A percentile compares a stretch with the other conserved stretches of the same genome.
phyloP scores from a whole-genome alignment of 176 grass and related monocot genomes.

The Musa beccarii region DNA sequence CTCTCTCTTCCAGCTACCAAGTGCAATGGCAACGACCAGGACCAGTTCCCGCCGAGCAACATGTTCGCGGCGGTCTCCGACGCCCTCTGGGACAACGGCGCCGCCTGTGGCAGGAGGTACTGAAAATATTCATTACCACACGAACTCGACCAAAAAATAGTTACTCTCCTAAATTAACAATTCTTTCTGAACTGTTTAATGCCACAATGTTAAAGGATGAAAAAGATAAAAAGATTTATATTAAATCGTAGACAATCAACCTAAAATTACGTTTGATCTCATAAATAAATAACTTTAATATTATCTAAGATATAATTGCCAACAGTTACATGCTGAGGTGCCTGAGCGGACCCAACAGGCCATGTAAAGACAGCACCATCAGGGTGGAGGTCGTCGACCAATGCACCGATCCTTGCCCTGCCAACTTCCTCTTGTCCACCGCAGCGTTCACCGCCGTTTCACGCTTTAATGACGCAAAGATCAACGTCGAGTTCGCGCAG shows the following conservation, averaged over 20 bases:
- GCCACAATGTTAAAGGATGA: too few relatives aligned
- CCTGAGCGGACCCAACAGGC: constrained; percentile 16
- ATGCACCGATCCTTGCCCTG: constrained; percentile 15
- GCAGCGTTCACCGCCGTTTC: constrained; percentile 26
- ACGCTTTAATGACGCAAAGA: not conserved
- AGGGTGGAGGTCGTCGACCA: constrained; percentile 24
- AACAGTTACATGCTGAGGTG: constrained; percentile 22
- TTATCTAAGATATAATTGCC: too few relatives aligned
- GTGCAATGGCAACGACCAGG: constrained; percentile 24
- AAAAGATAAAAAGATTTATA: too few relatives aligned
- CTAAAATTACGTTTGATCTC: too few relatives aligned
- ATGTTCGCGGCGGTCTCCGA: constrained; percentile 27
- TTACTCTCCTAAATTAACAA: too few relatives aligned
- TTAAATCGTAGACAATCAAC: too few relatives aligned
- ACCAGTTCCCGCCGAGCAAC: constrained; percentile 26
- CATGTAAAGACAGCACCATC: constrained; percentile 21
- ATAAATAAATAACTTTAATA: too few relatives aligned
- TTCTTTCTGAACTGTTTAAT: too few relatives aligned
- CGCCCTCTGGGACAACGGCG: constrained; percentile 25
- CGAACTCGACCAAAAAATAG: too few relatives aligned
- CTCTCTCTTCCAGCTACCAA: constrained; percentile 7
- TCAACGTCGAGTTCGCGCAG: constrained; percentile 29
- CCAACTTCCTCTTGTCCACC: constrained; percentile 28
- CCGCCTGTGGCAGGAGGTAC: constrained; percentile 24
- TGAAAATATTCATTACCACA: too few relatives aligned